Conservation (phyloP, 23 red algal genomes). For the Pyropia yezoensis region DNA sequence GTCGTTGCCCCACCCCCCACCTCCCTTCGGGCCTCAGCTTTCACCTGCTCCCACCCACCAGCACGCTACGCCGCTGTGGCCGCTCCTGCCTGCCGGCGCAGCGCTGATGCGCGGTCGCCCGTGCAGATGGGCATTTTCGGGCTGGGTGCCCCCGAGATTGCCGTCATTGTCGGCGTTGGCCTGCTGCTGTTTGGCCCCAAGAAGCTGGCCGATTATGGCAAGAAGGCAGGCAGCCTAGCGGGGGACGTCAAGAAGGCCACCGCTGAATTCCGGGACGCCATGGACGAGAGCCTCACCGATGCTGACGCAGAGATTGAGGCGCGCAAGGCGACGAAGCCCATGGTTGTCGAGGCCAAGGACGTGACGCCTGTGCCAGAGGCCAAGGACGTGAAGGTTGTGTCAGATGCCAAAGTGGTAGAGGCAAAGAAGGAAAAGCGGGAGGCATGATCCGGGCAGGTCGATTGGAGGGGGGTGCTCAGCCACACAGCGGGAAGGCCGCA, state of each 20-base stretch:
- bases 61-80: too few relatives aligned
- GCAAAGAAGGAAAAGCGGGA: too few relatives aligned
- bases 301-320: constrained; percentile 60
- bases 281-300: constrained; percentile 72
- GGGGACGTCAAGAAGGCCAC: constrained; percentile 87
- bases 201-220: constrained; percentile 73
- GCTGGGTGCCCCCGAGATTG: constrained; percentile 74
- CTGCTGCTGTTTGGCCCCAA: constrained; percentile 82
- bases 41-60: too few relatives aligned
- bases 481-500: too few relatives aligned
- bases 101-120: neutral
- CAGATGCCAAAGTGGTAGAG: too few relatives aligned
- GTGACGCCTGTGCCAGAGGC: too few relatives aligned
- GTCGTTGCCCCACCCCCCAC: too few relatives aligned
- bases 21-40: too few relatives aligned
- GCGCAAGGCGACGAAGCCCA: constrained; percentile 13
- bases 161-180: constrained; percentile 72
- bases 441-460: too few relatives aligned
- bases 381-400: too few relatives aligned
- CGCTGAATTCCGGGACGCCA: constrained; percentile 78
- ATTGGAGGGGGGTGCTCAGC: too few relatives aligned
- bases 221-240: constrained; percentile 66
- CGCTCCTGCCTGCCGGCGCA: neutral
- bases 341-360: constrained; percentile 8
- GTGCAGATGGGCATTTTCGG: constrained; percentile 76